Evolutionary conservation across 768 basidiomycete species (phyloP), one percentile per base, ranked within the genome.

Genomic region (Leccinum imitatum): DNA sequence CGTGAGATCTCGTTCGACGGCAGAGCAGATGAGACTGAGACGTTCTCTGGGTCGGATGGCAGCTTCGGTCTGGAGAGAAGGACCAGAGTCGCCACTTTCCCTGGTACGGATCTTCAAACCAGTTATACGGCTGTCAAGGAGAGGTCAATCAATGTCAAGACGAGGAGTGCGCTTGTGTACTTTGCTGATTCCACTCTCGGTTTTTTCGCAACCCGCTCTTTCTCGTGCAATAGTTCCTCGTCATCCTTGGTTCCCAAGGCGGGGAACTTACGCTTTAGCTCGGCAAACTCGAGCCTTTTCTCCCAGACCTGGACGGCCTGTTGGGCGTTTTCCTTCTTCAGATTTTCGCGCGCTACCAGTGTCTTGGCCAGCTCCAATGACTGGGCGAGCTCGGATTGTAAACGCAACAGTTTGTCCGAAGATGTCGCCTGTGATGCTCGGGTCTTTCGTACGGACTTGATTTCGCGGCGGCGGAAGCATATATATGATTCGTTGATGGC

Each of bases 391-490:
- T 98, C 95, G 31, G 75, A 71, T 63, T 92, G 87, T 15, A 98
- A 78, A 19, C 93, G 90, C 5, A 86, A 75, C 64, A 99, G 84
- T 65, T 93, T 92, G 67, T 98, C 96, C 14, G 94, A 89, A 17
- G 88, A 93, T 1, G 90, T 89, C 10, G 87, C 87, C 69, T 98
- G 95, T 1, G 90, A 90, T 14, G 94, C 89, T 8, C 96, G 87
- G 9, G 96, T 98, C 78, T 98, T 98, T 62, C 97, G 87, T 50
- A 93, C 84, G 4, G 92, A 87, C 72, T 98, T 98, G 74, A 90
- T 88, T 72, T 98, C 96, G 57, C 95, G 88, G 61, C 95, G 84
- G 39, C 97, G 86, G 82, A 99, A 99, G 75, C 97, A 99, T 50
- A 98, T 90, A 63, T 98, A 98, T 0, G 96, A 95, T 67, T 96